A percentile compares a stretch with the other conserved stretches of the same genome.
phyloP scores from a whole-genome alignment of 371 early-diverging fungal genomes.

The Zopfochytrium polystomum region DNA sequence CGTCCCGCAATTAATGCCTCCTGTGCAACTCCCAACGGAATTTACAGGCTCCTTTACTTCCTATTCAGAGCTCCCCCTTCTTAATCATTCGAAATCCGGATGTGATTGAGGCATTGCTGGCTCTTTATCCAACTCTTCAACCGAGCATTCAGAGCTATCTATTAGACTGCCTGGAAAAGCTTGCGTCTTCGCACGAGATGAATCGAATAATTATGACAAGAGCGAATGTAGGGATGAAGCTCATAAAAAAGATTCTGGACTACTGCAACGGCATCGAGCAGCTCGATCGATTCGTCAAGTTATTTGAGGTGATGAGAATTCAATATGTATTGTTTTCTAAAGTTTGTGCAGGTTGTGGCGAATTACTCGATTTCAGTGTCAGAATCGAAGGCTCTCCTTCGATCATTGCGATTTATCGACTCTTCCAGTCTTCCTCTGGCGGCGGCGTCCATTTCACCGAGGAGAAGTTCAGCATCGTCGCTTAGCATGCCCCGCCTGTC shows the following conservation, averaged over 20 bases:
- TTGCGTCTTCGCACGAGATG: constrained; percentile 35
- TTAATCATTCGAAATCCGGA: constrained; percentile 38
- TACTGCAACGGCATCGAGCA: constrained; percentile 18
- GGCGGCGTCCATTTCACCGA: neutral
- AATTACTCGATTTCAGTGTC: constrained; percentile 36
- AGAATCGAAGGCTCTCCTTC: constrained; percentile 33
- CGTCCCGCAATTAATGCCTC: constrained; percentile 14
- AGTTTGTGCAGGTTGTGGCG: constrained; percentile 23
- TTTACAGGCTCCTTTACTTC: neutral
- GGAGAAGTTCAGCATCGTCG: constrained; percentile 11
- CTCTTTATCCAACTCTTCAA: constrained; percentile 17
- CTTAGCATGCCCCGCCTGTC: constrained; percentile 4
- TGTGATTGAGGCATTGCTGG: constrained; percentile 27
- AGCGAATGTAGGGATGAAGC: constrained; percentile 19
- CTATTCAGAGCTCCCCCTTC: too few species aligned
- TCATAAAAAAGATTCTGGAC: constrained; percentile 29
- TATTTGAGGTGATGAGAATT: constrained; percentile 22
- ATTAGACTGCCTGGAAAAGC: constrained; percentile 22
- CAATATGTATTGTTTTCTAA: constrained; percentile 1
- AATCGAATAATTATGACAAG: constrained; percentile 35
- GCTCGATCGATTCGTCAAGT: constrained; percentile 23
- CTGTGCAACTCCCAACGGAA: constrained; percentile 1
- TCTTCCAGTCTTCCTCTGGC: neutral
- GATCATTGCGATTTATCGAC: constrained; percentile 24
- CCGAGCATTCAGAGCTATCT: constrained; percentile 12